Percentiles rank a stretch among this genome's conserved stretches.
These are phyloP conservation scores for Isatis lusitanica DNA, from an alignment of 441 rosid species.

Conservation along the genomic window DNA sequence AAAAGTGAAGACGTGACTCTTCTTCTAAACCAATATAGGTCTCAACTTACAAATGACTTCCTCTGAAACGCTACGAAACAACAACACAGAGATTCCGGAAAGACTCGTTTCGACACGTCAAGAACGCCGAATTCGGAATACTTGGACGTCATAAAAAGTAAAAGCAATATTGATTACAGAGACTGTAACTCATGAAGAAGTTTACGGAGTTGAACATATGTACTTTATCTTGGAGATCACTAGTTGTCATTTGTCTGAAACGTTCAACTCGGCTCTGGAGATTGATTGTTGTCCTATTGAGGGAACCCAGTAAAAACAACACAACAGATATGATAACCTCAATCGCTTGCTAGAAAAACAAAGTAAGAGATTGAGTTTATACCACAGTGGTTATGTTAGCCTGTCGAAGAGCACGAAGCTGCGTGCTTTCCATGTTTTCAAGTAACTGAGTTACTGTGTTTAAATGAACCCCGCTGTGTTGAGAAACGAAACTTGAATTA, in stretches of 20 bases:
- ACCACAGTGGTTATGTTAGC: slow-evolving; percentile 27
- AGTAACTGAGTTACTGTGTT: slow-evolving; percentile 37
- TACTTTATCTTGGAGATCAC: slow-evolving; percentile 6
- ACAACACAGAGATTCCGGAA: background rate
- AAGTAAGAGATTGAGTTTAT: slow-evolving; percentile 12
- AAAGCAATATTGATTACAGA: background rate
- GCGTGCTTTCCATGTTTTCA: slow-evolving; percentile 40
- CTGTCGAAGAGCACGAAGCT: slow-evolving; percentile 40
- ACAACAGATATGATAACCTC: background rate
- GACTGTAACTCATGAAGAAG: background rate
- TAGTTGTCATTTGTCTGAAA: background rate
- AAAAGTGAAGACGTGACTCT: slow-evolving; percentile 17
- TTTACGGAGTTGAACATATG: slow-evolving; percentile 8
- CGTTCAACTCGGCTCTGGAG: slow-evolving; percentile 20
- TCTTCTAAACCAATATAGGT: background rate
- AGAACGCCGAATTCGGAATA: background rate
- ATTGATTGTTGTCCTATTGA: slow-evolving; percentile 23
- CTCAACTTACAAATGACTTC: background rate
- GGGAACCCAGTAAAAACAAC: background rate
- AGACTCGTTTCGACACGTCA: slow-evolving; percentile 10
- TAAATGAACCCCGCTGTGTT: slow-evolving; percentile 25
- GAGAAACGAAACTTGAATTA: slow-evolving; percentile 1
- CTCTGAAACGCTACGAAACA: slow-evolving; percentile 16
- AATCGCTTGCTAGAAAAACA: background rate
- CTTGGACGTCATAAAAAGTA: background rate